A percentile compares a stretch with the other conserved stretches of the same genome.
phyloP scores from a whole-genome alignment of 768 basidiomycete species.

The Dentipellis fragilis region DNA sequence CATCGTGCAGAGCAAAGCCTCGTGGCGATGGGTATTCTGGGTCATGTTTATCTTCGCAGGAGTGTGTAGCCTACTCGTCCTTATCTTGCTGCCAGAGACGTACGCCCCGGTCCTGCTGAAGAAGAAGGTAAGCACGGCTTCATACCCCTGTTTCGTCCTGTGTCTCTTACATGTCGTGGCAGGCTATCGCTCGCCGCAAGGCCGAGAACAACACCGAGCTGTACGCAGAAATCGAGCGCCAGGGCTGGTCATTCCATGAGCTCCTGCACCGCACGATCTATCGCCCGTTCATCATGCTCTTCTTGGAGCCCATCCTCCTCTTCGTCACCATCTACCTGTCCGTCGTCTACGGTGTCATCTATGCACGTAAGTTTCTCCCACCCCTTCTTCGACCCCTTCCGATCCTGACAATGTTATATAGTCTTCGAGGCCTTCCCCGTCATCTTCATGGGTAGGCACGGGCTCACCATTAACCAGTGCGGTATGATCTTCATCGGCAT shows the following conservation, averaged over 20 bases:
- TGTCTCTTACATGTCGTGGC: neutral
- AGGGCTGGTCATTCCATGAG: neutral
- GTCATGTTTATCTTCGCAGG: conserved; percentile 16
- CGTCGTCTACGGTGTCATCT: conserved; percentile 8
- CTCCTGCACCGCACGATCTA: conserved; percentile 19
- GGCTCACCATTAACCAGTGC: neutral
- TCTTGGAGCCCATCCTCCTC: conserved; percentile 18
- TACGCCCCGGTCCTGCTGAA: conserved; percentile 10
- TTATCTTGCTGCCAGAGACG: conserved; percentile 16
- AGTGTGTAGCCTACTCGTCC: conserved; percentile 1
- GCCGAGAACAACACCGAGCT: neutral
- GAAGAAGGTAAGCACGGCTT: conserved; percentile 1
- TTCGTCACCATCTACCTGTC: conserved; percentile 9
- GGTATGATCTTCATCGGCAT: conserved; percentile 5
- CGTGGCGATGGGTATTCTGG: conserved; percentile 19
- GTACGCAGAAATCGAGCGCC: conserved; percentile 1
- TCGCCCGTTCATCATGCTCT: conserved; percentile 23
- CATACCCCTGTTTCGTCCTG: neutral
- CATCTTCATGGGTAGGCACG: neutral
- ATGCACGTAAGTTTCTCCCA: conserved; percentile 2
- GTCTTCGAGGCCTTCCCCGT: conserved; percentile 7
- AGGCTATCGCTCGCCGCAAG: conserved; percentile 2
- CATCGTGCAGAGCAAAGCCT: conserved; percentile 3
- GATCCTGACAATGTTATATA: neutral
- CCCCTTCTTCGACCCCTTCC: neutral